Percentiles rank a stretch among this genome's conserved stretches.
Conservation (phyloP, 225 moss, liverwort and hornwort genomes). For the Climacium dendroides region DNA sequence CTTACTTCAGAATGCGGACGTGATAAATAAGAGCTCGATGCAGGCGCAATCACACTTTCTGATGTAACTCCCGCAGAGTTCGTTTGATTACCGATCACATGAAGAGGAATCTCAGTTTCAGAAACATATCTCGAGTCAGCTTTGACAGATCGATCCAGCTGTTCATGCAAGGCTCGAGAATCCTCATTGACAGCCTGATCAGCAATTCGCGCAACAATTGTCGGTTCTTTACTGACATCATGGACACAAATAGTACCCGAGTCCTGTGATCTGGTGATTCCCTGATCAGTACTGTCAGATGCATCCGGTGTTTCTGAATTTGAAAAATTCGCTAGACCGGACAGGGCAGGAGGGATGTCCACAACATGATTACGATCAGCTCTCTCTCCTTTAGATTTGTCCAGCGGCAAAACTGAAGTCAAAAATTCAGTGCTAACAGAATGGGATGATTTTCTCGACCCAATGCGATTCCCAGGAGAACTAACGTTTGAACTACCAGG, state of each 20-base stretch:
- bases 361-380: neutral
- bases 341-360: neutral
- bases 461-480: constrained; percentile 4
- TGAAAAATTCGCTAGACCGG: neutral
- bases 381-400: neutral
- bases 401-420: neutral
- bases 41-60: neutral
- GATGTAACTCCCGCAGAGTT: neutral
- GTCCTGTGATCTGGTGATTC: neutral
- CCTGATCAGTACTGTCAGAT: neutral
- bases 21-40: neutral
- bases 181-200: neutral
- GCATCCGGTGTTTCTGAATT: neutral
- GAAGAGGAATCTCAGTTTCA: neutral
- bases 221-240: neutral
- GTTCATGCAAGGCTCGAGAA: neutral
- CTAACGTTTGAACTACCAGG: neutral
- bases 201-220: neutral
- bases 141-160: neutral
- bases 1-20: neutral
- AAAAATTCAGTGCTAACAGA: neutral
- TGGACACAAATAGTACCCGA: neutral
- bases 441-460: neutral
- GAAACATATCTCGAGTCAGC: neutral
- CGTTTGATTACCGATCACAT: neutral